phyloP scores from a whole-genome alignment of 1,139 yeast genomes.

The Yamadazyma pseudoaaseri region DNA sequence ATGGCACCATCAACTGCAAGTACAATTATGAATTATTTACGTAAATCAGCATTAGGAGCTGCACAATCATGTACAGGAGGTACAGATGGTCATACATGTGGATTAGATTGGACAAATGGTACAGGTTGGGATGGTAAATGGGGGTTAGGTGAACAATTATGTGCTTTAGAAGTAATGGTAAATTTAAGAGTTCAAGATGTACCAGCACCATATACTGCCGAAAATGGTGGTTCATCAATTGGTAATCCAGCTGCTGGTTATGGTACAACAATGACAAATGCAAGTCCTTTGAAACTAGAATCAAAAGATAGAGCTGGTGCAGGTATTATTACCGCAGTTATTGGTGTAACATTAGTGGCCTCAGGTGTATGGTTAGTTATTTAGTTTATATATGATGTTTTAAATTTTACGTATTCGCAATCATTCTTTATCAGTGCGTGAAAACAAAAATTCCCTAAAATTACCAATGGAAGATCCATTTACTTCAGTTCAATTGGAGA shows the following conservation, averaged over 20 bases:
- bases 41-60: slow-evolving; percentile 72
- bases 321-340: slow-evolving; percentile 74
- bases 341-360: slow-evolving; percentile 64
- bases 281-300: slow-evolving; percentile 49
- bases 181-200: slow-evolving; percentile 54
- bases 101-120: slow-evolving; percentile 67
- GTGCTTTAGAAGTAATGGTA: slow-evolving; percentile 77
- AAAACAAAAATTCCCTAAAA: background rate
- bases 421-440: slow-evolving; percentile 3
- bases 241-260: slow-evolving; percentile 65
- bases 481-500: slow-evolving; percentile 59
- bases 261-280: slow-evolving; percentile 35
- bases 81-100: slow-evolving; percentile 85
- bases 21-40: slow-evolving; percentile 50
- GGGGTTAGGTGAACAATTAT: slow-evolving; percentile 95
- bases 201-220: slow-evolving; percentile 58
- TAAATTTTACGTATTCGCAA: background rate
- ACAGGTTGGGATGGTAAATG: slow-evolving; percentile 73
- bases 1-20: slow-evolving; percentile 64
- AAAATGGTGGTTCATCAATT: slow-evolving; percentile 58
- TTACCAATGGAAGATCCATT: slow-evolving; percentile 46
- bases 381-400: slow-evolving; percentile 7
- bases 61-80: slow-evolving; percentile 87
- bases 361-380: slow-evolving; percentile 71
- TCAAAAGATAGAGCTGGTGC: slow-evolving; percentile 85